Percentiles rank a stretch among this genome's conserved stretches.
Conservation (phyloP, 371 early-diverging fungal genomes). For the Syncephalastrum contaminatum region DNA sequence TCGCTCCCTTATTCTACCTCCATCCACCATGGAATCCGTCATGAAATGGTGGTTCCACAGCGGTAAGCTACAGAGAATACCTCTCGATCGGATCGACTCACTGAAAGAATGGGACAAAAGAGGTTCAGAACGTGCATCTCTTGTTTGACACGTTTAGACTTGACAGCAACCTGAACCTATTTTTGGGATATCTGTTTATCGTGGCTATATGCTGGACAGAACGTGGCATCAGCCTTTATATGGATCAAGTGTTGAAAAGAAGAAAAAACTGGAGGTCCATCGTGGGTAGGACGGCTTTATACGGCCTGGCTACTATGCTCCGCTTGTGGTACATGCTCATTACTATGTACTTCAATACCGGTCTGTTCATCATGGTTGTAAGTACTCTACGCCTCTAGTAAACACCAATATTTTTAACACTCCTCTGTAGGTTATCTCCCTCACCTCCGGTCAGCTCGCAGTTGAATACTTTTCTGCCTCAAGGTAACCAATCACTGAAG, state of each 20-base stretch:
- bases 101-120: conserved; percentile 9
- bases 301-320: conserved; percentile 27
- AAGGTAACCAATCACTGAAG: too few species aligned
- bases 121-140: conserved; percentile 25
- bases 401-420: too few species aligned
- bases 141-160: conserved; percentile 29
- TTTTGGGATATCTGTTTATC: conserved; percentile 26
- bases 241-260: conserved; percentile 12
- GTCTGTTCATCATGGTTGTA: conserved; percentile 33
- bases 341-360: conserved; percentile 40
- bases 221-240: conserved; percentile 20
- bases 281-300: conserved; percentile 16
- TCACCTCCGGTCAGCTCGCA: conserved; percentile 10
- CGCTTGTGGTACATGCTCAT: conserved; percentile 39
- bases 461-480: conserved; percentile 6
- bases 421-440: conserved; percentile 4
- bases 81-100: not conserved
- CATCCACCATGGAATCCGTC: conserved; percentile 1
- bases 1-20: conserved; percentile 5
- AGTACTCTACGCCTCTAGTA: conserved; percentile 2
- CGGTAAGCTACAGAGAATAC: conserved; percentile 11
- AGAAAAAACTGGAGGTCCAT: conserved; percentile 6
- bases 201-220: conserved; percentile 29
- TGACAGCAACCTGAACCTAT: conserved; percentile 13
- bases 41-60: conserved; percentile 34